Conservation (phyloP, 371 early-diverging fungal genomes). For the Syncephalis plumigaleata region DNA sequence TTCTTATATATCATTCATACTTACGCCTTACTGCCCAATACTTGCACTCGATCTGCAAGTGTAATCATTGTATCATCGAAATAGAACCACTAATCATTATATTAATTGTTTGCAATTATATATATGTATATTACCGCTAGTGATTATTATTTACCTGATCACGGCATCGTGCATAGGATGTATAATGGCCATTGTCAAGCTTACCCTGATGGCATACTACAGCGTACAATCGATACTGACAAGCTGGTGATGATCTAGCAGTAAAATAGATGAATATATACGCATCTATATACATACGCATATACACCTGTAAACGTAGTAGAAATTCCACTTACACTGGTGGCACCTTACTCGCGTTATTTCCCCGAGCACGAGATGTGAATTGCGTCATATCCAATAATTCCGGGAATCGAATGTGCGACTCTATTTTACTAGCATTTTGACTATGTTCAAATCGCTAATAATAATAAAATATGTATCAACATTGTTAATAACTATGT, state of each 20-base stretch:
- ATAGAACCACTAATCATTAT: constrained; percentile 85
- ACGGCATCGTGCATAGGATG: constrained; percentile 56
- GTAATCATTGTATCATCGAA: constrained; percentile 82
- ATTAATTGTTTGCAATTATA: too few species aligned
- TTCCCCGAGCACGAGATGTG: constrained; percentile 28
- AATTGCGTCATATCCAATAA: constrained; percentile 86
- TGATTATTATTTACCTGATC: constrained; percentile 42
- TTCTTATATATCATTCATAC: too few species aligned
- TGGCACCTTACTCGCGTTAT: constrained; percentile 1
- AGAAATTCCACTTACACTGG: too few species aligned
- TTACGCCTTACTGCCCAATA: constrained; percentile 59
- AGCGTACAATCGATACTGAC: constrained; percentile 72
- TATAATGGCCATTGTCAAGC: constrained; percentile 90
- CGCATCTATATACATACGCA: too few species aligned
- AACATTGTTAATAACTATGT: not conserved
- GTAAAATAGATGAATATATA: not conserved
- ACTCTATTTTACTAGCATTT: constrained; percentile 64
- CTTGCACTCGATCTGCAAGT: constrained; percentile 47
- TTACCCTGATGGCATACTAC: constrained; percentile 83
- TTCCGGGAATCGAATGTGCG: constrained; percentile 67
- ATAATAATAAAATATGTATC: not conserved
- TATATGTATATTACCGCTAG: too few species aligned
- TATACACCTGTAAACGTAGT: too few species aligned
- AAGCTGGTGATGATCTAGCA: constrained; percentile 24
- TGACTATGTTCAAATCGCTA: constrained; percentile 75